Evolutionary conservation across 305 asterid genomes (phyloP), one percentile per base, ranked within the genome.

Genomic region (Solanum hybrid): DNA sequence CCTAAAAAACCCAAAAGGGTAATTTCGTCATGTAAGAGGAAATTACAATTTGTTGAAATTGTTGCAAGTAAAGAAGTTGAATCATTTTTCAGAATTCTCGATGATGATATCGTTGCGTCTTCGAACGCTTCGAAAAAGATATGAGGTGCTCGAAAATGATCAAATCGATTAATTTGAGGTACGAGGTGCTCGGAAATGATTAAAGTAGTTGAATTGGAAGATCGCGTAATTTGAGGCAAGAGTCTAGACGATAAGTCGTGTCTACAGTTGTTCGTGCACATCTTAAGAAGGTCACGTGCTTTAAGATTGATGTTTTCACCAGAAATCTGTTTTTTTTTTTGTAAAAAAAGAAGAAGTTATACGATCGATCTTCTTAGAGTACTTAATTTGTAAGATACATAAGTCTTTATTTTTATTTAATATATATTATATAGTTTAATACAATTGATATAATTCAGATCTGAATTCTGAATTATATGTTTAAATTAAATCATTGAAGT

Each of bases 1-100:
- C 98, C 98, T 24, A 94, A 84, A 88, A 94, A 95, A 94, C 92
- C 91, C 64, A 90, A 89, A 80, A 90, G 88, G 86, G 75, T 88
- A 81, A 90, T 79, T 12, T 27, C 93, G 27, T 91, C 94, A 5
- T 93, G 95, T 90, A 94, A 92, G 93, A 91, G 96, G 89, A 95
- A 93, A 89, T 87, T 93, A 7, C 90, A 88, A 27, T 95, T 95
- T 81, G 92, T 93, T 45, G 96, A 95, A 88, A 36, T 88, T 34
- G 91, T 88, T 34, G 91, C 90, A 0, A 36, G 91, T 29, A 94
- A 94, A 22, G 97, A 96, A 72, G 76, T 94, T 6, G 96, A 95
- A 17, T 90, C 96, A 5, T 93, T 96, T 31, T 94, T 96, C 94
- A 79, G 88, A 64, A 91, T 56, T 14, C 82, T 88, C 15, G 79